Evolutionary conservation across 352 stramenopile genomes (phyloP), one percentile per base, ranked within the genome.

Genomic region (Pythium brachiatum): DNA sequence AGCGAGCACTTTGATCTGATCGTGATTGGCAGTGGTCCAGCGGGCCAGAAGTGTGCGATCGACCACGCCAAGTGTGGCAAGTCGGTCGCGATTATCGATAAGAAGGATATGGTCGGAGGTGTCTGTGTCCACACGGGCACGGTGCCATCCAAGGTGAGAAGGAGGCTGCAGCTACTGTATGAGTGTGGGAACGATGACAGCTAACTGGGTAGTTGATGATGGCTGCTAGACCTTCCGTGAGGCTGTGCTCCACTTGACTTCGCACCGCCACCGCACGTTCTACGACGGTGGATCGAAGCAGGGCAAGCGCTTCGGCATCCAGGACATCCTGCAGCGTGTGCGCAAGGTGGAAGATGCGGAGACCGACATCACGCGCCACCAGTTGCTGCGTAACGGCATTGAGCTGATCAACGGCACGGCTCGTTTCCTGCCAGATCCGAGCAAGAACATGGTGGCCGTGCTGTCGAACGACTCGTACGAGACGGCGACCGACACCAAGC

Each of bases 51-150:
- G 65, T 97, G 89, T 53, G 89, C 89, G 34, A 92, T 96, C 51
- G 89, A 97, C 65, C 89, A 83, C 64, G 87, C 85, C 62, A 96
- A 96, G 66, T 73, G 84, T 62, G 89, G 89, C 60, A 86, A 91
- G 51, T 85, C 70, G 48, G 86, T 94, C 47, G 83, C 83, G 18
- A 78, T 97, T 47, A 88, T 97, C 53, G 88, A 97, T 77, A 97
- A 97, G 75, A 74, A 72, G 29, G 86, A 91, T 59, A 95, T 96
- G 89, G 60, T 86, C 38, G 88, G 89, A 18, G 89, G 88, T 15
- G 89, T 96, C 31, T 97, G 89, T 64, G 79, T 96, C 48, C 88
- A 96, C 65, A 96, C 89, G 21, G 89, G 89, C 55, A 97, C 89
- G 0, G 78, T 97, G 29, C 89, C 89, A 1, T 92, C 76, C 61